A percentile compares a stretch with the other conserved stretches of the same genome.
Conservation (phyloP, 2,329 filamentous ascomycete genomes). For the Lachnellula subtilissima region DNA sequence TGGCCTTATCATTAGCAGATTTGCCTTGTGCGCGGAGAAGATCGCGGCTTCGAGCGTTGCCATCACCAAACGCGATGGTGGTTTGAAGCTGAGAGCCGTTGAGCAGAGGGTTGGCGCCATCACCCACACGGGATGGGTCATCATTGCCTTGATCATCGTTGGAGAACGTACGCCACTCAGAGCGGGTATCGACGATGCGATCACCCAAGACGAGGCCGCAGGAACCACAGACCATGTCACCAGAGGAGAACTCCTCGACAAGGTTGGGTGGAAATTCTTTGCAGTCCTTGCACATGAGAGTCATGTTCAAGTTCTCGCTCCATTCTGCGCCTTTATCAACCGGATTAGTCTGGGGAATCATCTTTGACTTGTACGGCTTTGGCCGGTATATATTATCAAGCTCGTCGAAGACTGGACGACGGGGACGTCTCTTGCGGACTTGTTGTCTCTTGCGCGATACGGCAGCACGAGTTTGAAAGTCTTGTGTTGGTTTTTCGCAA, state of each 20-base stretch:
- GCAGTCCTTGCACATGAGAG: slow-evolving; percentile 85
- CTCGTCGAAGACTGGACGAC: slow-evolving; percentile 38
- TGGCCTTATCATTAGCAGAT: slow-evolving; percentile 73
- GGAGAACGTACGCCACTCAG: slow-evolving; percentile 97
- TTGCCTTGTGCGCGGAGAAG: slow-evolving; percentile 82
- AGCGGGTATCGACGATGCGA: slow-evolving; percentile 90
- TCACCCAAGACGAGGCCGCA: slow-evolving; percentile 89
- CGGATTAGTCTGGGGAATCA: slow-evolving; percentile 37
- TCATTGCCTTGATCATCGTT: slow-evolving; percentile 97
- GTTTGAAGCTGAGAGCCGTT: slow-evolving; percentile 89
- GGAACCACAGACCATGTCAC: slow-evolving; percentile 87
- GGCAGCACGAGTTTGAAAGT: slow-evolving; percentile 25
- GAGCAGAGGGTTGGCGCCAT: slow-evolving; percentile 82
- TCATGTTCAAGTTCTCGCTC: slow-evolving; percentile 75
- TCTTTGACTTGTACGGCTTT: slow-evolving; percentile 41
- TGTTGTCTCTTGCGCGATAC: slow-evolving; percentile 31
- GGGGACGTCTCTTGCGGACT: slow-evolving; percentile 34
- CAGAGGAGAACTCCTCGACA: slow-evolving; percentile 85
- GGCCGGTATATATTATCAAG: slow-evolving; percentile 41
- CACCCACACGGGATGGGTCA: slow-evolving; percentile 96
- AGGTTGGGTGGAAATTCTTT: slow-evolving; percentile 87
- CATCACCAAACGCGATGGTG: slow-evolving; percentile 77
- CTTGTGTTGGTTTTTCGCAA: slow-evolving; percentile 33
- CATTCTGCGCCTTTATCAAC: slow-evolving; percentile 24
- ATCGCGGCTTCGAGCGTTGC: slow-evolving; percentile 64